These are phyloP conservation scores for Aspergillus fischeri DNA, from an alignment of 2,329 filamentous ascomycete genomes.

Conservation along the genomic window DNA sequence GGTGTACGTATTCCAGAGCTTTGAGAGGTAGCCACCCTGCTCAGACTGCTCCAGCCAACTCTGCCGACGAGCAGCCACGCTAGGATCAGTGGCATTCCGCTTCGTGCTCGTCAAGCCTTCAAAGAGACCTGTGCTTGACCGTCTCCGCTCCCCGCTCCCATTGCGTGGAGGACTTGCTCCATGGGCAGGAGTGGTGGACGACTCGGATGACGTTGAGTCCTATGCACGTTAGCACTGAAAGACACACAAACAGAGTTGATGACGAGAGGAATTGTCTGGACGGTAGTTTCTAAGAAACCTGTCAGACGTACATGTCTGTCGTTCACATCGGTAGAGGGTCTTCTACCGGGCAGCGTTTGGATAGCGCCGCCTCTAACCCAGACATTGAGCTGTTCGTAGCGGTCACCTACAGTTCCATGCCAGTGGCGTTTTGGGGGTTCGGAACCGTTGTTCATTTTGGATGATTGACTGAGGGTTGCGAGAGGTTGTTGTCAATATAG, in stretches of 20 bases:
- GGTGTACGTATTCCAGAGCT: constrained; percentile 42
- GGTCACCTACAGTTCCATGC: constrained; percentile 31
- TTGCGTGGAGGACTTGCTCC: constrained; percentile 11
- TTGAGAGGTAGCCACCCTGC: constrained; percentile 33
- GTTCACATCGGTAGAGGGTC: constrained; percentile 22
- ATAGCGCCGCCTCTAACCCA: constrained; percentile 31
- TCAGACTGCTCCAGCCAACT: constrained; percentile 45
- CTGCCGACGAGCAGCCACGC: constrained; percentile 32
- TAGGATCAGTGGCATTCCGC: constrained; percentile 36
- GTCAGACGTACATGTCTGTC: constrained; percentile 25
- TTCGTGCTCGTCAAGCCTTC: constrained; percentile 43
- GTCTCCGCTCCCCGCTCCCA: constrained; percentile 21
- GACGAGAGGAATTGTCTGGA: background rate
- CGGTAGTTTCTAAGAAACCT: background rate
- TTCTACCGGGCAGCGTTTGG: constrained; percentile 13
- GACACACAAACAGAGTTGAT: background rate
- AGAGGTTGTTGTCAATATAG: background rate
- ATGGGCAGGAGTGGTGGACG: constrained; percentile 20
- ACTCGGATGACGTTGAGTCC: constrained; percentile 26
- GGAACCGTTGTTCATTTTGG: constrained; percentile 19
- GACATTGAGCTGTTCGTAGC: constrained; percentile 34
- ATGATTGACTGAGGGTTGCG: background rate
- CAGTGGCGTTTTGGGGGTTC: constrained; percentile 27
- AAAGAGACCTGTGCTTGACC: constrained; percentile 24
- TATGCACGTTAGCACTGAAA: constrained; percentile 6